phyloP scores from a whole-genome alignment of 306 rosid genomes.

The Malus domestica region DNA sequence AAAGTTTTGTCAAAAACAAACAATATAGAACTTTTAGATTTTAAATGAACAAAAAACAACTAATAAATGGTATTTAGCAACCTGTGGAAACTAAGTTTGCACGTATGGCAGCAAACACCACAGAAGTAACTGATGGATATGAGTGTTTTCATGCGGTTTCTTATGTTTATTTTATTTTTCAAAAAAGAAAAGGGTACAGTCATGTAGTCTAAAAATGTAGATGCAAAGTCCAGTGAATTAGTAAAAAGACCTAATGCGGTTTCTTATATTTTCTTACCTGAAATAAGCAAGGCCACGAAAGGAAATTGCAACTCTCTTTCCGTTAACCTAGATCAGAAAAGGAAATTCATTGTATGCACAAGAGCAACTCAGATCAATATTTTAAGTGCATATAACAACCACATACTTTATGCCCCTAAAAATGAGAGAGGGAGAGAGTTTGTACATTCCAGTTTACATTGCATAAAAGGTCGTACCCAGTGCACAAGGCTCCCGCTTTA shows the following conservation, averaged over 20 bases:
- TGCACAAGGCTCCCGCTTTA: too few species aligned
- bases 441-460: not conserved
- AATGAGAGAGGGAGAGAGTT: not conserved
- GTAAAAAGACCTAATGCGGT: not conserved
- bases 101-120: not conserved
- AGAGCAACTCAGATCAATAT: conserved; percentile 10
- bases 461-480: too few species aligned
- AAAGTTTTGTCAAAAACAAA: not conserved
- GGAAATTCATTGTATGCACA: conserved; percentile 13
- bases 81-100: not conserved
- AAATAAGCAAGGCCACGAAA: conserved; percentile 83
- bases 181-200: not conserved
- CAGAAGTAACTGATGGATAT: not conserved
- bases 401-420: not conserved
- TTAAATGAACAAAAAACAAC: not conserved
- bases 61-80: not conserved
- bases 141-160: not conserved
- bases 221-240: not conserved
- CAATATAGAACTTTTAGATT: not conserved
- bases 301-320: conserved; percentile 82
- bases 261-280: conserved; percentile 47
- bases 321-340: conserved; percentile 46
- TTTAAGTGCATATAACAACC: not conserved
- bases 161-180: not conserved
- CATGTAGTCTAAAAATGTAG: not conserved